Evolutionary conservation across 1,139 yeast species (phyloP), one percentile per base, ranked within the genome.

Genomic region (Yarrowia galli): DNA sequence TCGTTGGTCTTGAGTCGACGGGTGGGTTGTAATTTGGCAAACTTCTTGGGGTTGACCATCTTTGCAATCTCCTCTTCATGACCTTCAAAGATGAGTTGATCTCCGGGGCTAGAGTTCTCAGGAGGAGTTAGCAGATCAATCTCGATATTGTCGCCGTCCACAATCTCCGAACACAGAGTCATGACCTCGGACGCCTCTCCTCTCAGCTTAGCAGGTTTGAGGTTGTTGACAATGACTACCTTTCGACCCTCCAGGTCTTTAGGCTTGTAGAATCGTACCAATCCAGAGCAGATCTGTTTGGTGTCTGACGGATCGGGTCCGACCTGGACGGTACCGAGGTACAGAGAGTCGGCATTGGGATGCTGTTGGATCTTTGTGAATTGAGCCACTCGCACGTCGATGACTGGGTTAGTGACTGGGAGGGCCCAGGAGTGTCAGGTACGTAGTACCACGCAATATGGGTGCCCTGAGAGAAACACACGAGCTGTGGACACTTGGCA

Each of bases 101-200:
- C 56, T 2, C 66, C 66, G 2, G 46, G 45, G 13, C 13, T 23
- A 1, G 66, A 23, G 15, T 25, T 35, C 22, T 46, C 46, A 8
- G 66, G 66, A 18, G 66, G 66, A 7, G 45, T 3, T 38, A 61
- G 36, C n/a, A 61, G 43, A 46, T 61, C 66, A 12, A 46, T 36
- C 23, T 46, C 38, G 16, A 43, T 25, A 20, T 58, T 20, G n/a
- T 42, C 64, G 2, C 51, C 51, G 15, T 61, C 66, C 6, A 23
- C 56, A 23, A 36, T 25, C 56, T 61, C 66, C 13, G 66, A 35
- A 23, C 56, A 46, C 22, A 65, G 23, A 15, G 56, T 32, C 68
- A 65, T 65, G 16, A 58, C 68, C 48, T 65, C 68, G 8, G 68
- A 65, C 1, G 48, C 49, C 12, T 43, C 56, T 43, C 68, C 68